Evolutionary conservation across 306 rosid genomes (phyloP), one percentile per base, ranked within the genome.

Genomic region (Citrullus amarus): DNA sequence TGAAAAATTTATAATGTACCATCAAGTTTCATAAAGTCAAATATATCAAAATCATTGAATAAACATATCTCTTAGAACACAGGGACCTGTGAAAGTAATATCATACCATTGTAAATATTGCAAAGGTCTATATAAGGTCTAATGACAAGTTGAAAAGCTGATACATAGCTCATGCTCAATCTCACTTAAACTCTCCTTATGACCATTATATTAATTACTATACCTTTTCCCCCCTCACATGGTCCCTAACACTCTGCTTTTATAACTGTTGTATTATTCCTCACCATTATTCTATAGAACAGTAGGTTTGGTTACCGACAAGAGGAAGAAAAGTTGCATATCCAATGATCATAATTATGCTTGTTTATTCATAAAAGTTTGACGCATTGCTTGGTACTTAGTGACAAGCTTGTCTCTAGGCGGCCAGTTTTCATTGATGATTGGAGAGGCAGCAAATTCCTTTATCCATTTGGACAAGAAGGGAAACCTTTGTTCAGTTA

Each of bases 381-480:
- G 76, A 46, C 44, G 22, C 56, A 70, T 2, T 1, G 56, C 83
- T 17, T 61, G 74, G 77, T 5, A 78, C 46, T 32, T 83, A 74
- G 62, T 16, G 57, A 86, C 6, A 13, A 86, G 84, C 43, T 78
- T 79, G 39, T 78, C 84, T 25, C 69, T 76, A 9, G 81, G 41
- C 11, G 83, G 86, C 84, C 78, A 86, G 14, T 28, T 83, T 32
- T 83, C 78, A 41, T 77, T 81, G 73, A 86, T 80, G 41, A 81
- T 57, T 6, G 84, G 83, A 46, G 71, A 59, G 60, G 62, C 81
- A 41, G 54, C 79, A 62, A 83, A 86, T 58, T 22, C 68, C 43
- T 16, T 5, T 38, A 1, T 81, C 81, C 86, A 86, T 43, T 77
- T 22, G 32, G 54, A 78, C 22, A 86, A 20, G 39, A 44, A 46